phyloP scores from a whole-genome alignment of 441 rosid species.

The Euphorbia neoarborescens region DNA sequence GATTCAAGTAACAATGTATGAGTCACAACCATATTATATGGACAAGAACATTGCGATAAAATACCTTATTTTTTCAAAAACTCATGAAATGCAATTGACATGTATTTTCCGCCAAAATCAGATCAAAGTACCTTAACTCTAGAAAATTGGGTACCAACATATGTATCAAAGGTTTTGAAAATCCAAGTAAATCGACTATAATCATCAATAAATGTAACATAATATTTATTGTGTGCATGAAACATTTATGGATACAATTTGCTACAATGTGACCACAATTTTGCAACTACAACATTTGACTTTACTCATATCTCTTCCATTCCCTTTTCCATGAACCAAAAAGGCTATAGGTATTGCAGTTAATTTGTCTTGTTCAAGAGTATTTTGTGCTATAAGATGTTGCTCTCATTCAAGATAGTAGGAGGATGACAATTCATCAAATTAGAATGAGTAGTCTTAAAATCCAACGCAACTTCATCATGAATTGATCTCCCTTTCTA shows the following conservation, averaged over 20 bases:
- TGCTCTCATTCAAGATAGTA: not conserved
- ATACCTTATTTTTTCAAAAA: not conserved
- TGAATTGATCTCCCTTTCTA: too few species aligned
- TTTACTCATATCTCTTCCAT: not conserved
- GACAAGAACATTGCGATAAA: not conserved
- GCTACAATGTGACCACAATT: not conserved
- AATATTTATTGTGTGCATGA: constrained; percentile 2
- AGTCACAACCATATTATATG: not conserved
- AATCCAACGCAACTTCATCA: not conserved
- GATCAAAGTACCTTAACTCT: not conserved
- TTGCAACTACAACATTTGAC: not conserved
- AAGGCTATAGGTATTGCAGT: not conserved
- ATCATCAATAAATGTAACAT: not conserved
- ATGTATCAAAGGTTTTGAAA: not conserved
- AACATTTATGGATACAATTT: too few species aligned
- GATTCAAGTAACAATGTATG: not conserved
- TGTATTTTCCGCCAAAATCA: not conserved
- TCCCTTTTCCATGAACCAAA: not conserved
- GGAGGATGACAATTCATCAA: not conserved
- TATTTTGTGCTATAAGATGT: not conserved
- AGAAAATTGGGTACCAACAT: not conserved
- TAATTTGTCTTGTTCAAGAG: not conserved
- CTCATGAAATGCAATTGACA: not conserved
- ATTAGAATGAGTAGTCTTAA: not conserved
- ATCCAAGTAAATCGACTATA: not conserved